Base-by-base conservation (phyloP, 129 eudicot species). In the Pseudognaphalium luteoalbum region DNA sequence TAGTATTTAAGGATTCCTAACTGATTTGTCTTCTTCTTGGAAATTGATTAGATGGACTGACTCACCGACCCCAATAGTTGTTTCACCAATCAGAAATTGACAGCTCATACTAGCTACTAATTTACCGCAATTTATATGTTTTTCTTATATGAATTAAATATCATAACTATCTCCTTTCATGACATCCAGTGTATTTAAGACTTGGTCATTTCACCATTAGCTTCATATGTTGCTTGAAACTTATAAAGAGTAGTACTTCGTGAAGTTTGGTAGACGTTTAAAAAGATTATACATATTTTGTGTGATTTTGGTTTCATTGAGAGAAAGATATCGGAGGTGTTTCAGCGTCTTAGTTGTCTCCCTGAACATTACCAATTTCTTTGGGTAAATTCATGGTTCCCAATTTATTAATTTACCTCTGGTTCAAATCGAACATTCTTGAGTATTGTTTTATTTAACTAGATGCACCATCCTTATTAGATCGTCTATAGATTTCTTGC, bases 321-420 rank as follows among this genome's bases (percentile, higher is more conserved):
- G 51, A 20, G 73, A 22, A 76, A 29, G 63, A 62, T 35, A 76
- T 21, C 10, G 5, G 51, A 66, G 79, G 25, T 66, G 62, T 61
- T 72, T 73, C 7, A 28, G 63, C 63, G 66, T 66, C 63, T 66
- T 39, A 56, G 39, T 66, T n/a, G 78, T 72, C 67, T 44, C 39
- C 68, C 34, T 63, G 57, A 72, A 16, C 29, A 51, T 54, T 16
- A 63, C 68, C 68, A 50, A 28, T 32, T 73, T 56, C 74, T 56
- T 65, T 73, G 74, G 83, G 83, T 80, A 72, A 50, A 54, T 72
- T 71, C 66, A 28, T 60, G 71, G 28, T 56, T 62, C 78, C 68
- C 8, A 5, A 44, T 78, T 72, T 44, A n/a, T 78, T 50, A 20
- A 71, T 78, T 41, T 50, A n/a, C 35, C 52, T 61, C 22, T 28